Base-by-base conservation (phyloP, 768 basidiomycete species). In the Amanita subjunquillea region DNA sequence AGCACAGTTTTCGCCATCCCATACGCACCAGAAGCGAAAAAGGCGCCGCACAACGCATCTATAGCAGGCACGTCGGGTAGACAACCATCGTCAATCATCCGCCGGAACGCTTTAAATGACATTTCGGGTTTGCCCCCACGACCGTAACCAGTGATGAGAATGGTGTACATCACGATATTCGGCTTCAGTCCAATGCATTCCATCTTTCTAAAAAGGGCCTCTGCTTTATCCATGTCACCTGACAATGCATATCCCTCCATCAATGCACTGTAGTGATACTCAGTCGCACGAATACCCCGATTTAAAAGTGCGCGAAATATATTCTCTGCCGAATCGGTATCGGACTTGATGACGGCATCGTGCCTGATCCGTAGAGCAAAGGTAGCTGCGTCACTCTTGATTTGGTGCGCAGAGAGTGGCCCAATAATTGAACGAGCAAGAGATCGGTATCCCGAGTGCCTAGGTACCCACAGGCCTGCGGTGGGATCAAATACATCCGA, bases 131-230 rank as follows among this genome's bases (percentile, higher is more conserved):
- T 67, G 12, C 78, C 76, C 48, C 73, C 71, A n/a, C 79, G 77
- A 20, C 78, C 85, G 63, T 83, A 77, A 2, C 85, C 89, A 34
- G 74, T 71, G 58, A 93, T 82, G 55, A 93, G 74, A 55, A 84
- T 81, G 23, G 89, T 91, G 70, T 82, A 87, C 75, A 87, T 79
- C 42, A 83, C 75, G 17, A 78, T 73, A 57, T 82, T 80, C 20
- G 82, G 77, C 22, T 69, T 64, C 54, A 85, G 62, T 23, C 81
- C 79, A 4, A 73, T 70, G 38, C 69, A 65, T 38, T 63, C 59
- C 25, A 81, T 78, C 15, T 78, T 66, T 54, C 65, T 67, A 70
- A 93, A 74, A 40, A 82, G 67, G 48, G 72, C 70, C 53, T 73
- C 64, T 23, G 88, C 86, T 17, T 70, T 71, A 12, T 65, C 60